Base-by-base conservation (phyloP, 148 eudicot genomes). In the Amaranthus hypochondriacus region DNA sequence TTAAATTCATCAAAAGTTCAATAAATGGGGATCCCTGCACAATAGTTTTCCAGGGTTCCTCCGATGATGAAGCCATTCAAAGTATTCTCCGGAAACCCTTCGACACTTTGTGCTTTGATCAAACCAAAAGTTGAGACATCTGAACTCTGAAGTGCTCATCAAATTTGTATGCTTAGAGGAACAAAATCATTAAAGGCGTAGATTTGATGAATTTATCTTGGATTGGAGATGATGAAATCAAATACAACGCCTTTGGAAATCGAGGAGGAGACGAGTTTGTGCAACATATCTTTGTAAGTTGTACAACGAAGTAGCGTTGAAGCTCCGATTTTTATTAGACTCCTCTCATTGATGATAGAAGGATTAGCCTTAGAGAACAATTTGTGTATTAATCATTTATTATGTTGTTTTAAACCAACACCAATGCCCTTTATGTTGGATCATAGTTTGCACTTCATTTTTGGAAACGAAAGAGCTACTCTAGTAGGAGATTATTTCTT, bases 11-110 rank as follows among this genome's bases (percentile, higher is more conserved):
- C 42, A 86, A 79, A 81, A 83, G 74, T 71, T 83, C 74, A 44
- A 83, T 93, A n/a, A 73, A 83, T 6, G 80, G 74, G 72, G 71
- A 73, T 57, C 82, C 74, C 8, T 86, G 73, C 56, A 87, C 86
- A 8, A 84, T 93, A 70, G 81, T 87, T 77, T 88, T 91, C 86
- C 82, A 68, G 80, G 87, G 88, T 73, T 54, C 70, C 74, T 69
- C 73, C 53, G 73, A 50, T 56, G 44, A 48, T 65, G 56, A 81
- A 62, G 75, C 76, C n/a, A 71, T 75, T 51, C 74, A 78, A 80
- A 77, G 75, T 76, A 81, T 85, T 63, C 71, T 84, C 61, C 68
- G 53, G 73, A 71, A 76, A 69, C 83, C 87, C 71, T 58, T 83
- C 57, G 66, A 56, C 67, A 73, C 77, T 73, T 72, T 81, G 52